Evolutionary conservation across 2,329 filamentous ascomycete species (phyloP).

Genomic region (Madurella mycetomatis): DNA sequence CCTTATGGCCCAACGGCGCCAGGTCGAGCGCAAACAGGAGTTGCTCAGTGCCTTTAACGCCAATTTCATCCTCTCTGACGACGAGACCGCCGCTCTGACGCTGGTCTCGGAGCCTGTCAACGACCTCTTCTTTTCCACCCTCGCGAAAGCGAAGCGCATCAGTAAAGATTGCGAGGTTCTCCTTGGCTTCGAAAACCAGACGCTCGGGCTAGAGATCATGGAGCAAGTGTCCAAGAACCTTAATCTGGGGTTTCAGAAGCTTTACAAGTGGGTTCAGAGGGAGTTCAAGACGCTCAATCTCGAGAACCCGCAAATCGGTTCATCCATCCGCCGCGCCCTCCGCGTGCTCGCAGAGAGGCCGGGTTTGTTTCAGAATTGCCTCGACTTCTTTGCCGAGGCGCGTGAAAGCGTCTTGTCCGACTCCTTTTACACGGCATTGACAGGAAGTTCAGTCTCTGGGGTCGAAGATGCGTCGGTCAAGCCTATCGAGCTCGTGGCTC

Average conservation of each 20-base stretch:
- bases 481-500: conserved; percentile 89
- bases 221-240: conserved; percentile 83
- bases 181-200: conserved; percentile 85
- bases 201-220: conserved; percentile 82
- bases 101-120: conserved; percentile 77
- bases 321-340: conserved; percentile 76
- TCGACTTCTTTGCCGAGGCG: conserved; percentile 89
- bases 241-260: conserved; percentile 87
- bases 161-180: conserved; percentile 84
- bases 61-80: conserved; percentile 80
- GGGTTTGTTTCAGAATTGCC: conserved; percentile 84
- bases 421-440: conserved; percentile 82
- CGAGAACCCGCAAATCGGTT: conserved; percentile 88
- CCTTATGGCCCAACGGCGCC: conserved; percentile 66
- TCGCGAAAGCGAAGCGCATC: conserved; percentile 79
- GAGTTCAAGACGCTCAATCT: conserved; percentile 90
- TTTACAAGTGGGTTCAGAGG: conserved; percentile 91
- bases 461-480: conserved; percentile 63
- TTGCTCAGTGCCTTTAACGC: conserved; percentile 71
- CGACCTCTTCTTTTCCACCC: conserved; percentile 73
- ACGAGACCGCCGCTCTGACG: conserved; percentile 71
- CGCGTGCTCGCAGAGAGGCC: conserved; percentile 86
- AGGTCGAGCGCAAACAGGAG: conserved; percentile 74
- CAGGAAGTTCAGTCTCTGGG: conserved; percentile 60
- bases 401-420: conserved; percentile 83